Evolutionary conservation across 2,329 filamentous ascomycete genomes (phyloP), one percentile per base, ranked within the genome.

Genomic region (Volutella citrinella): DNA sequence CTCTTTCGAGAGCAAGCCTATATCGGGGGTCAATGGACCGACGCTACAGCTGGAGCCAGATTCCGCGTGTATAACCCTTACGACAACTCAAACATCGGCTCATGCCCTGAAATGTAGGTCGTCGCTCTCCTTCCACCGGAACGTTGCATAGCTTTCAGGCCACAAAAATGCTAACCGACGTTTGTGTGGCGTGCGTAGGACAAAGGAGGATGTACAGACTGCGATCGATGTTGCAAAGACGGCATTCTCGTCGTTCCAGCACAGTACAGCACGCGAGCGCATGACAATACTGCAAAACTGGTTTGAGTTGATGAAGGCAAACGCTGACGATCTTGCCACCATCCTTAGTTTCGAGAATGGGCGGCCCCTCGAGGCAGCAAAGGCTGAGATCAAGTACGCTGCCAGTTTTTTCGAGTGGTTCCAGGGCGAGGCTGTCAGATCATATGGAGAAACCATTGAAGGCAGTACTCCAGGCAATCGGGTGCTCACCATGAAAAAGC

Each of bases 321-420:
- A 25, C 23, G 23, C 13, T 9, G 23, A 25, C 9, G 23, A 25
- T 14, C 23, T 25, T 2, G 23, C 23, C 4, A 25, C 23, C 23
- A 25, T 25, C 12, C 15, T 25, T 12, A 25, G 23, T n/a, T 25
- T 25, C 15, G 23, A 25, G 23, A 25, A 25, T 25, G 23, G 23
- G 12, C 23, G 23, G 23, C 23, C 23, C 13, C 13, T 25, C 12
- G 23, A 25, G 13, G 12, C 18, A 13, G 14, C 24, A 13, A 5
- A 17, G 4, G 23, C 31, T 12, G 31, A 33, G 23, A 27, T 33
- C 5, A 19, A 19, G 12, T 21, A 27, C 14, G 23, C 31, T 7
- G 25, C 18, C 12, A 27, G 22, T n/a, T 33, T 27, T 8, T 13
- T 27, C 18, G 18, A 26, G n/a, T 33, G 31, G 31, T 33, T 33